phyloP scores from a whole-genome alignment of 2,329 filamentous ascomycete genomes.

The Chaetothyriales sp. region DNA sequence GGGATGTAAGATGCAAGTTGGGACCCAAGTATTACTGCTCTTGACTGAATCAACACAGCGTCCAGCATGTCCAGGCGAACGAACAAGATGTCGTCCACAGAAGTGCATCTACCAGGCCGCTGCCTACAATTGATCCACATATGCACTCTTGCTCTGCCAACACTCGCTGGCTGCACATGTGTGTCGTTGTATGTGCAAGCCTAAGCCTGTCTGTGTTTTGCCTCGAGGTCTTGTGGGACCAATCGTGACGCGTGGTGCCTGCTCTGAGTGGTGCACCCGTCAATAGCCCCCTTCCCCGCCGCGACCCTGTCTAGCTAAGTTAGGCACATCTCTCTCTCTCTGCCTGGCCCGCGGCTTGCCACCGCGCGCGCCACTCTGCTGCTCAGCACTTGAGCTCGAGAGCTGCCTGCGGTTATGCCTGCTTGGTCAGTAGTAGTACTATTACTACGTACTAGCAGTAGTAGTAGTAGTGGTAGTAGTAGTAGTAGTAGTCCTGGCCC shows the following conservation, averaged over 20 bases:
- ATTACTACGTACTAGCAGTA: no score
- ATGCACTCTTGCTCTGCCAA: no score
- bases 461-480: no score
- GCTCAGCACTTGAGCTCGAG: neutral
- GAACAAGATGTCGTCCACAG: neutral
- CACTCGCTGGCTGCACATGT: neutral
- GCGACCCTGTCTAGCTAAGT: conserved; percentile 4
- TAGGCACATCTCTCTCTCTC: neutral
- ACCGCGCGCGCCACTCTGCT: conserved; percentile 5
- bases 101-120: neutral
- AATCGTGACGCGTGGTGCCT: neutral
- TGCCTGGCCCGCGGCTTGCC: neutral
- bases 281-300: conserved; percentile 5
- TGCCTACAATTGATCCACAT: neutral
- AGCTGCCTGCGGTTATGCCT: neutral
- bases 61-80: neutral
- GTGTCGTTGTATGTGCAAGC: neutral
- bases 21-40: no score
- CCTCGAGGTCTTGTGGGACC: neutral
- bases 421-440: no score
- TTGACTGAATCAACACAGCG: neutral
- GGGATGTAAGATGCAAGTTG: no score
- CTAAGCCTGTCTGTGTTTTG: neutral
- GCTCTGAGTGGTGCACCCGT: neutral
- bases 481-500: neutral